These are phyloP conservation scores for Podosphaera fusca DNA, from an alignment of 2,329 filamentous ascomycete genomes.

Conservation along the genomic window DNA sequence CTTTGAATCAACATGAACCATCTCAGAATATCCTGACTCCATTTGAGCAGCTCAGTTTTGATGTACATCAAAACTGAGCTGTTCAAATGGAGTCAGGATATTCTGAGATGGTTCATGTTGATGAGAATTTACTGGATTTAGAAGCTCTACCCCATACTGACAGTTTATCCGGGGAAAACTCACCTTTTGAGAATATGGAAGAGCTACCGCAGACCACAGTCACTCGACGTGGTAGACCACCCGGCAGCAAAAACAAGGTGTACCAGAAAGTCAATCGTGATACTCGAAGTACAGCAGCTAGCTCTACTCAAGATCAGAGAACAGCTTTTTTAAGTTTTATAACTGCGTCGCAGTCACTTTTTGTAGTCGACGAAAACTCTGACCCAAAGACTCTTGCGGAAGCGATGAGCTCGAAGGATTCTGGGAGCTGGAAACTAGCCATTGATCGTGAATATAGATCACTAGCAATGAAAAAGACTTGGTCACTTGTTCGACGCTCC, in stretches of 20 bases:
- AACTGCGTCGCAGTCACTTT: background rate
- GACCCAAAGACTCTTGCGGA: conserved; percentile 1
- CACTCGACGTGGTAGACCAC: background rate
- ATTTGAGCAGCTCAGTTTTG: conserved; percentile 1
- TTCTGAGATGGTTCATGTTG: background rate
- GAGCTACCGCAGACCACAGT: background rate
- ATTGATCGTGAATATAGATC: background rate
- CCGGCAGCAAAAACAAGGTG: conserved; percentile 1
- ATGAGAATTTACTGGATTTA: background rate
- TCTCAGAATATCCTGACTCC: background rate
- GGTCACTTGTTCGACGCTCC: background rate
- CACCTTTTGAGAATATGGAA: background rate
- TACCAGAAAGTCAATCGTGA: conserved; percentile 1
- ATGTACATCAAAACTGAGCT: background rate
- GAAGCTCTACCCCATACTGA: no score
- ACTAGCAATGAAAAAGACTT: background rate
- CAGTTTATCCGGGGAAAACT: no score
- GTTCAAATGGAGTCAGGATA: background rate
- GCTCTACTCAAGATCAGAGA: background rate
- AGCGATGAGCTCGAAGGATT: background rate
- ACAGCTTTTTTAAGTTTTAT: background rate
- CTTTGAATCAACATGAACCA: background rate
- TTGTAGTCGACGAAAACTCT: background rate
- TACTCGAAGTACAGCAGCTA: background rate
- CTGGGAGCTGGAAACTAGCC: background rate